phyloP scores from a whole-genome alignment of 179 eudicot genomes.

The Silene coronaria region DNA sequence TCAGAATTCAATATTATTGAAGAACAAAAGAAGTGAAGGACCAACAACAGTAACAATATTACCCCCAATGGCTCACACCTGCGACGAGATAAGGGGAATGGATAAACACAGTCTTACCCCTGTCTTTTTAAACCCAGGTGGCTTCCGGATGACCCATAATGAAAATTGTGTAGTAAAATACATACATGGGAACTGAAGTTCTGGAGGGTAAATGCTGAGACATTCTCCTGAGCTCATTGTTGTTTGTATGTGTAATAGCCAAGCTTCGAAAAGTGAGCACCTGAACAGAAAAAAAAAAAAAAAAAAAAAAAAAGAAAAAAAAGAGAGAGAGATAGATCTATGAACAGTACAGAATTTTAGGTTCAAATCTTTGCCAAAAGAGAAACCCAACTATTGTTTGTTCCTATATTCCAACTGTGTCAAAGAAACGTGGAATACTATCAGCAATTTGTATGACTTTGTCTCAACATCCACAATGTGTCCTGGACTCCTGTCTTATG shows the following conservation, averaged over 20 bases:
- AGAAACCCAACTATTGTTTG: not conserved
- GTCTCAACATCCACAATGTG: not conserved
- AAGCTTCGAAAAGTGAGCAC: conserved; percentile 2
- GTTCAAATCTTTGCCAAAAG: not conserved
- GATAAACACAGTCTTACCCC: too few relatives aligned
- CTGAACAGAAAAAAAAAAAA: not conserved
- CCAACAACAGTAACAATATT: too few relatives aligned
- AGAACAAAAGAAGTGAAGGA: too few relatives aligned
- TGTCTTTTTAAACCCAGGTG: too few relatives aligned
- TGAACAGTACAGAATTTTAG: not conserved
- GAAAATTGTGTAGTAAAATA: not conserved
- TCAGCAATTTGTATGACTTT: not conserved
- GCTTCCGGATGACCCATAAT: too few relatives aligned
- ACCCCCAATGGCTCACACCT: too few relatives aligned
- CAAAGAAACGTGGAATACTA: not conserved
- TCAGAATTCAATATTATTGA: too few relatives aligned
- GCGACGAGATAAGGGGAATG: too few relatives aligned
- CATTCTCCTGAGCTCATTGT: conserved; percentile 18
- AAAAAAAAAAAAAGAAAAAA: not conserved
- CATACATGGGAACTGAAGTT: conserved; percentile 9
- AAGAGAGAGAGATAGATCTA: not conserved
- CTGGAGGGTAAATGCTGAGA: conserved; percentile 4
- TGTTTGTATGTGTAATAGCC: not conserved
- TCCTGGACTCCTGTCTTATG: not conserved
- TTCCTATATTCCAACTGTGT: not conserved